Conservation (phyloP, 305 asterid species). For the Solanum chacoense region DNA sequence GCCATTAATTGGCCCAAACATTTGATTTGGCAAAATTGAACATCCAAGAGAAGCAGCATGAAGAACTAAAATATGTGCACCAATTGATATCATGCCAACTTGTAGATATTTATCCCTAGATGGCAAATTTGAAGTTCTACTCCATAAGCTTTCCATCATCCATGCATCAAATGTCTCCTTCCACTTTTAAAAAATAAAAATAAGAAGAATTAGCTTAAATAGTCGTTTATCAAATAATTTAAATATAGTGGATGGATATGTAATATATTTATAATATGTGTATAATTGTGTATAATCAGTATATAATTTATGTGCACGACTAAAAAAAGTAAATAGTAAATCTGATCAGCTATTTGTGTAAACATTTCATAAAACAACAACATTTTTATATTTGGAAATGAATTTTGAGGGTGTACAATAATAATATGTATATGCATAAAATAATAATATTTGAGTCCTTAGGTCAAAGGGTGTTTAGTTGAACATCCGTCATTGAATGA, state of each 20-base stretch:
- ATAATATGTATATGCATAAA: not conserved
- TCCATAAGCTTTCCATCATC: slow-evolving; percentile 55
- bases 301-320: not conserved
- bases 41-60: slow-evolving; percentile 21
- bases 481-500: not conserved
- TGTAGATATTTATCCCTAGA: slow-evolving; percentile 39
- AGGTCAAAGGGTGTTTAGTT: not conserved
- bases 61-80: slow-evolving; percentile 35
- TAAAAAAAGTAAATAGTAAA: not conserved
- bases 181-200: slow-evolving; percentile 25
- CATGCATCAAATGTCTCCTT: slow-evolving; percentile 43
- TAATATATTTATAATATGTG: not conserved
- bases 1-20: slow-evolving; percentile 4
- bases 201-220: not conserved
- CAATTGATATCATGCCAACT: slow-evolving; percentile 35
- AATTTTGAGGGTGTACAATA: not conserved
- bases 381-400: not conserved
- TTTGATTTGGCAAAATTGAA: not conserved
- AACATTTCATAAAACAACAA: not conserved
- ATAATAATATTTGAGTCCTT: not conserved
- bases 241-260: not conserved
- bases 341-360: accelerated
- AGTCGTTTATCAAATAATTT: not conserved
- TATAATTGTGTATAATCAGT: not conserved
- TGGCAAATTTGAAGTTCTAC: slow-evolving; percentile 26